phyloP scores from a whole-genome alignment of 495 filamentous ascomycete genomes.

The Bryoglossum gracile region DNA sequence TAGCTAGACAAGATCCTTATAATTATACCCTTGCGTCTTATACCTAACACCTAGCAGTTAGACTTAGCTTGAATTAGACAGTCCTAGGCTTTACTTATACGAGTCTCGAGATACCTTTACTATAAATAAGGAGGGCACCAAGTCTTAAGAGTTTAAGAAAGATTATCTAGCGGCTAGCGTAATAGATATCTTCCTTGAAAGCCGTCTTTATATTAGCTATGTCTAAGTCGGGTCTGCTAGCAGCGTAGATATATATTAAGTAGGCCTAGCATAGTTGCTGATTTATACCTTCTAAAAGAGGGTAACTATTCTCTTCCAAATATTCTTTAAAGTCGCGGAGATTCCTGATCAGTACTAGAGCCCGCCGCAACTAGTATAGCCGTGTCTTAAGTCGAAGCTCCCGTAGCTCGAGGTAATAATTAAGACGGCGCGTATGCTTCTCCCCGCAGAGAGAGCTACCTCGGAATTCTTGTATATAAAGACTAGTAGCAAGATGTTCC shows the following conservation, averaged over 20 bases:
- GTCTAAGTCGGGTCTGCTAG: background rate
- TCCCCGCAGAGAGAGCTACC: conserved; percentile 8
- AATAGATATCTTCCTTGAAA: conserved; percentile 9
- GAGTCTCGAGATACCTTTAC: conserved; percentile 5
- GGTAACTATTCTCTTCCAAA: conserved; percentile 10
- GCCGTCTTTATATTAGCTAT: conserved; percentile 7
- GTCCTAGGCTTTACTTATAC: background rate
- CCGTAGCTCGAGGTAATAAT: conserved; percentile 7
- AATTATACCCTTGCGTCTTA: conserved; percentile 3
- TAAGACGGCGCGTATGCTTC: conserved; percentile 5
- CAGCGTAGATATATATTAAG: conserved; percentile 8
- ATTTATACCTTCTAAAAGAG: background rate
- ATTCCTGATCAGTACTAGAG: conserved; percentile 13
- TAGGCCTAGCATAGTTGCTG: conserved; percentile 4
- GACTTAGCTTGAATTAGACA: background rate
- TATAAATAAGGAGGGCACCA: conserved; percentile 1
- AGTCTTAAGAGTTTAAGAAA: conserved; percentile 9
- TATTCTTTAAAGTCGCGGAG: conserved; percentile 11
- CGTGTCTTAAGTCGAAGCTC: conserved; percentile 5
- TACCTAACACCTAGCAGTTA: conserved; percentile 9
- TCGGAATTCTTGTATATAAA: conserved; percentile 12
- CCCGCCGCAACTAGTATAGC: conserved; percentile 8
- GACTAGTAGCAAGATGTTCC: conserved; percentile 10
- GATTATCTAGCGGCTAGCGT: conserved; percentile 6
- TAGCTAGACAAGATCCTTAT: background rate